phyloP scores from a whole-genome alignment of 1,284 basidiomycete species.

The Rhodotorula sp. region DNA sequence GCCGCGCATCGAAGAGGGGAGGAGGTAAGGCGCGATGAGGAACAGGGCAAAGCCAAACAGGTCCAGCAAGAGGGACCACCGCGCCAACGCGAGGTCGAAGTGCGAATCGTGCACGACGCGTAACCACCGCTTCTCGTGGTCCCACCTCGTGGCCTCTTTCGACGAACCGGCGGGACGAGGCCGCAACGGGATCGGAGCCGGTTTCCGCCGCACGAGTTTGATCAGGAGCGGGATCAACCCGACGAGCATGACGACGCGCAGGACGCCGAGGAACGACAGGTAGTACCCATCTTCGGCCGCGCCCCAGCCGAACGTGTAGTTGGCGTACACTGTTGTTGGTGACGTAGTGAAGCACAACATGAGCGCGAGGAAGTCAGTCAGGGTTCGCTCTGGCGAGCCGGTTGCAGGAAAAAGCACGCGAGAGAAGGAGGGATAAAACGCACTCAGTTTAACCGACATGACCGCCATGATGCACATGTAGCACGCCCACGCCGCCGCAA shows the following conservation, averaged over 20 bases:
- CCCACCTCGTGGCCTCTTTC: conserved; percentile 16
- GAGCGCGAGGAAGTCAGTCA: too few species aligned
- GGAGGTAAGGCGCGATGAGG: conserved; percentile 8
- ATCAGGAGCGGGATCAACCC: conserved; percentile 39
- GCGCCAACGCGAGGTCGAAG: conserved; percentile 40
- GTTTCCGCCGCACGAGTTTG: conserved; percentile 12
- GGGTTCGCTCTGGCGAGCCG: too few species aligned
- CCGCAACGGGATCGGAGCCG: conserved; percentile 17
- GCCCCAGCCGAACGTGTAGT: conserved; percentile 36
- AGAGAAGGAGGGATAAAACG: not conserved
- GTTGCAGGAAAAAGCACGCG: too few species aligned
- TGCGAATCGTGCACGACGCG: conserved; percentile 38
- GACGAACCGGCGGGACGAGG: conserved; percentile 8
- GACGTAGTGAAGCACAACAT: too few species aligned
- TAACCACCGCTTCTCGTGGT: conserved; percentile 36
- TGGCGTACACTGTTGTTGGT: conserved; percentile 36
- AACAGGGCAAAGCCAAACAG: conserved; percentile 26
- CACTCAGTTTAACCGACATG: conserved; percentile 30
- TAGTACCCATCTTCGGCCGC: conserved; percentile 34
- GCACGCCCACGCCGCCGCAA: conserved; percentile 15
- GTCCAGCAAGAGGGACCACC: conserved; percentile 29
- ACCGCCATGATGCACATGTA: conserved; percentile 28
- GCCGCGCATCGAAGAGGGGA: conserved; percentile 1
- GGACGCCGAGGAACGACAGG: conserved; percentile 36
- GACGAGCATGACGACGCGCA: conserved; percentile 38